A percentile compares a stretch with the other conserved stretches of the same genome.
These are phyloP conservation scores for Phytophthora fragariaefolia DNA, from an alignment of 352 stramenopile species.

Conservation along the genomic window DNA sequence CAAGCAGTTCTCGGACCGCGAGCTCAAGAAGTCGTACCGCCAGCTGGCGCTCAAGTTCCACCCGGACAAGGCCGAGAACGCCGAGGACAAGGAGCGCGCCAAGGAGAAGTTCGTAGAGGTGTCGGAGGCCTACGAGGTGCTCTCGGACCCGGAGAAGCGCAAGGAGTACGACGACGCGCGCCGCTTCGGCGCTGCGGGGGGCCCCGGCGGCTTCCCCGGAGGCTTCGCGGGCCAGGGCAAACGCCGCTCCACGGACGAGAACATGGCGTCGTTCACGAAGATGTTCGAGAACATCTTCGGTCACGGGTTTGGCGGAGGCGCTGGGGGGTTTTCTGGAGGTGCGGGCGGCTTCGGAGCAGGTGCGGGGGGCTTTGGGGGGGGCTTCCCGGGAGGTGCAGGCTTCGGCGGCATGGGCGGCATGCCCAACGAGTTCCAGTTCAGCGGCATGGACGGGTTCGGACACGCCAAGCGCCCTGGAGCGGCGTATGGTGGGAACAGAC, in stretches of 20 bases:
- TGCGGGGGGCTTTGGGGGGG: slow-evolving; percentile 34
- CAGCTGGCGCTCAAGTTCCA: slow-evolving; percentile 72
- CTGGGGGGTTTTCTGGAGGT: slow-evolving; percentile 33
- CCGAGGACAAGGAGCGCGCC: slow-evolving; percentile 82
- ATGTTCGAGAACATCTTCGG: slow-evolving; percentile 92
- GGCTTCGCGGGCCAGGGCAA: slow-evolving; percentile 36
- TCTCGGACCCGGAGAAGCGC: slow-evolving; percentile 90
- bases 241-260: slow-evolving; percentile 56
- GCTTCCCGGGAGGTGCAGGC: slow-evolving; percentile 29
- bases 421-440: slow-evolving; percentile 81
- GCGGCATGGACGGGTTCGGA: slow-evolving; percentile 82
- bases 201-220: slow-evolving; percentile 15
- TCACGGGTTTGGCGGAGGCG: slow-evolving; percentile 50
- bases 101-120: slow-evolving; percentile 94
- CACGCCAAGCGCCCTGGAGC: slow-evolving; percentile 37
- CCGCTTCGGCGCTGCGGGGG: slow-evolving; percentile 32
- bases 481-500: slow-evolving; percentile 9
- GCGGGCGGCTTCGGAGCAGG: slow-evolving; percentile 38
- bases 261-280: slow-evolving; percentile 81
- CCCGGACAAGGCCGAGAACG: slow-evolving; percentile 88
- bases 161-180: slow-evolving; percentile 90
- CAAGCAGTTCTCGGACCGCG: slow-evolving; percentile 74
- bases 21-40: slow-evolving; percentile 86
- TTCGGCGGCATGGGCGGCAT: slow-evolving; percentile 45
- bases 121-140: slow-evolving; percentile 92